A percentile compares a stretch with the other conserved stretches of the same genome.
Evolutionary conservation across 192 early-diverging fungal species (phyloP).

Genomic region (Oehlia diaphana): DNA sequence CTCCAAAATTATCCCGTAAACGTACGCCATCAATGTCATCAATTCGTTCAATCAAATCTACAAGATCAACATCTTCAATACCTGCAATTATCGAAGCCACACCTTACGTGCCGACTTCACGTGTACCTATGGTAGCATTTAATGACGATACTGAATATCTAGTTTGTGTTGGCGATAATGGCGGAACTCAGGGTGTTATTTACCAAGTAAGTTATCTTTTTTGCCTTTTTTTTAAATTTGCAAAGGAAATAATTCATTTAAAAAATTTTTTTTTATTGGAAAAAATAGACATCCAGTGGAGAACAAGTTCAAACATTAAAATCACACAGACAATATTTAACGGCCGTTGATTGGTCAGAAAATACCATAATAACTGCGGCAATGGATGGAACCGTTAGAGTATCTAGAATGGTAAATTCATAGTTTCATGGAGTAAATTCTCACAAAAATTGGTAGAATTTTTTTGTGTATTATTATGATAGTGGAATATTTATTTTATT

Average conservation of each 20-base stretch:
- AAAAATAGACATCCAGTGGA: slow-evolving; percentile 39
- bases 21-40: slow-evolving; percentile 29
- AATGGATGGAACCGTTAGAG: slow-evolving; percentile 53
- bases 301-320: slow-evolving; percentile 45
- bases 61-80: slow-evolving; percentile 4
- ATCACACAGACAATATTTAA: slow-evolving; percentile 42
- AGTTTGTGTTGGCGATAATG: slow-evolving; percentile 44
- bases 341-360: slow-evolving; percentile 55
- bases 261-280: neutral
- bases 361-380: slow-evolving; percentile 53
- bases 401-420: slow-evolving; percentile 38
- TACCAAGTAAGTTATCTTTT: slow-evolving; percentile 37
- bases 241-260: neutral
- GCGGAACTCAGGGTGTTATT: slow-evolving; percentile 41
- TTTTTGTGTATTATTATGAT: no score
- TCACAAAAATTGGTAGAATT: no score
- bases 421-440: no score
- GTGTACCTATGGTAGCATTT: slow-evolving; percentile 52
- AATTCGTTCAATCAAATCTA: slow-evolving; percentile 13
- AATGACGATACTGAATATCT: slow-evolving; percentile 57
- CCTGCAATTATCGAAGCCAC: neutral
- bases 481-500: no score
- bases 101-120: slow-evolving; percentile 24
- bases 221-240: neutral
- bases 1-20: slow-evolving; percentile 27